Percentiles rank a stretch among this genome's conserved stretches.
Conservation (phyloP, 805 yeast genomes). For the Lipomyces starkeyi region DNA sequence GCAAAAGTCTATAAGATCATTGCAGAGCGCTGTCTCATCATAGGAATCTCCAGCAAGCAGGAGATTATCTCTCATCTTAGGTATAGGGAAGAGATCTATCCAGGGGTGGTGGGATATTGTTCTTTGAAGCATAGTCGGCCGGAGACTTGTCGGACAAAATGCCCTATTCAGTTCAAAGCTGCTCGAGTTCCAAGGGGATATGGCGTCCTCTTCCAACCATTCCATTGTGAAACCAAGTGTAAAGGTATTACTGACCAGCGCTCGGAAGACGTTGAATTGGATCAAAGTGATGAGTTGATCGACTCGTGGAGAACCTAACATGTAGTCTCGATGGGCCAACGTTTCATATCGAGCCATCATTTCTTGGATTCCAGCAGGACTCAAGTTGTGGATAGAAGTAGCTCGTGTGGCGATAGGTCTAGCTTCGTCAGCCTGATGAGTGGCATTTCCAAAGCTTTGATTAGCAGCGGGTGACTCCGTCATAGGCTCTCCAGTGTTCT, state of each 20-base stretch:
- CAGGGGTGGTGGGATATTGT: background rate
- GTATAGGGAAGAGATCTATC: slow-evolving; percentile 3
- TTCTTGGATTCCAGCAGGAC: background rate
- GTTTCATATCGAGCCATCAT: too few species aligned
- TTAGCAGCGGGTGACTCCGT: too few species aligned
- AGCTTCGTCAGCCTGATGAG: too few species aligned
- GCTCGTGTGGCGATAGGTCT: too few species aligned
- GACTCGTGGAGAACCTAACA: background rate
- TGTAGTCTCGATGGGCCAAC: background rate
- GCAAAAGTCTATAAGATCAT: background rate
- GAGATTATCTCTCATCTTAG: slow-evolving; percentile 6
- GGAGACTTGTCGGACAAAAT: background rate
- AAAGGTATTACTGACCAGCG: background rate
- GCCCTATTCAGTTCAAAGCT: background rate
- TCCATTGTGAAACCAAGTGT: background rate
- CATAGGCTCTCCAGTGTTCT: too few species aligned
- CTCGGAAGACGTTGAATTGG: slow-evolving; percentile 3
- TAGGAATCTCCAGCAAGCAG: background rate
- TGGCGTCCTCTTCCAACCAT: background rate
- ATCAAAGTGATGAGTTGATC: background rate
- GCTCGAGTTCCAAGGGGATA: background rate
- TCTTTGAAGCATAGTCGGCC: background rate
- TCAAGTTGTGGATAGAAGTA: too few species aligned
- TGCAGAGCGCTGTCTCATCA: background rate
- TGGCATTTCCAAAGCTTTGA: too few species aligned